Base-by-base conservation (phyloP, 495 filamentous ascomycete species). In the Lophiostoma macrostomum region DNA sequence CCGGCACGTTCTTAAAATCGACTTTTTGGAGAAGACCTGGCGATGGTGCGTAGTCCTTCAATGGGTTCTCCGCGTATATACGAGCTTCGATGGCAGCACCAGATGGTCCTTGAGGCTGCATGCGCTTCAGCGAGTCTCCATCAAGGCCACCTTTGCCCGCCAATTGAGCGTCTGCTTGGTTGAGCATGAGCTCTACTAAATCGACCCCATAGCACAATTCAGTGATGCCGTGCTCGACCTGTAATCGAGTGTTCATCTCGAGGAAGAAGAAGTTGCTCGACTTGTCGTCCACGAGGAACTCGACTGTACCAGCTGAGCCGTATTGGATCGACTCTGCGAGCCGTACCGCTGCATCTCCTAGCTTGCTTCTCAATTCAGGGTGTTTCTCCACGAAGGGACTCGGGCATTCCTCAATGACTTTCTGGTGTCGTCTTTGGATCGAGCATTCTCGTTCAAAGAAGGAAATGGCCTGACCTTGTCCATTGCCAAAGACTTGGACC, bases 191-290 rank as follows among this genome's bases (percentile, higher is more conserved):
- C 14, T 73, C 67, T 1, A 85, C 81, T 11, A 85, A 61, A 46
- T 85, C 82, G 20, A 84, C 57, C n/a, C 67, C 71, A 56, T 79
- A 80, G 48, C 77, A 79, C 4, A 79, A 56, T 58, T 86, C 81
- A 4, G 83, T 85, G 43, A 84, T 78, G 12, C 75, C 76, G 64
- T 85, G 83, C 65, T 86, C 83, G 23, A 86, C 82, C 51, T 86
- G 83, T 7, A 85, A 67, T 28, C 82, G 69, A 0, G 82, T 83
- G 59, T 85, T 85, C 78, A 86, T 81, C 59, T 86, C 83, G 4
- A 85, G 70, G 53, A 86, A 86, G 65, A 79, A 86, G 67, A 82
- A 82, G 8, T 75, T 71, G 0, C 71, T 73, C 0, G 74, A 75
- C 28, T 71, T 66, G 46, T 81, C 80, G 57, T 86, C 80, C 10